Evolutionary conservation across 2,329 filamentous ascomycete species (phyloP).

Genomic region (Neurospora sp.): DNA sequence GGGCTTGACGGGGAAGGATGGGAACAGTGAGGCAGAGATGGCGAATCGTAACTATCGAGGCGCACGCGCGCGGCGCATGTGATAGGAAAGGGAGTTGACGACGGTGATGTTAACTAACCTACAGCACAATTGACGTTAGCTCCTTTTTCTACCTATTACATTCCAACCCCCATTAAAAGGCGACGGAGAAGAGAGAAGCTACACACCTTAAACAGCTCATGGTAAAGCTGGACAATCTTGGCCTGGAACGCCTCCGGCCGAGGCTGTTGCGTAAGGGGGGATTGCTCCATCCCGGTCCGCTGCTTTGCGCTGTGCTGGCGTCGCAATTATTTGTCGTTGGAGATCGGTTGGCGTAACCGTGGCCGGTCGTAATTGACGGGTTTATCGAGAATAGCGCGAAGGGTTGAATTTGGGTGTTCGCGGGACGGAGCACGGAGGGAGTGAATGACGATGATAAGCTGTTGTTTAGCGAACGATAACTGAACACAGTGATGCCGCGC

Average conservation of each 20-base stretch:
- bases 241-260: slow-evolving; percentile 85
- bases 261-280: slow-evolving; percentile 85
- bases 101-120: neutral
- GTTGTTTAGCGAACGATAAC: neutral
- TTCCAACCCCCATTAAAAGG: neutral
- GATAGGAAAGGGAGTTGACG: neutral
- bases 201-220: slow-evolving; percentile 65
- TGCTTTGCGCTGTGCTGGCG: neutral
- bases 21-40: neutral
- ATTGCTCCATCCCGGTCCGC: slow-evolving; percentile 59
- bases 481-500: too few species aligned
- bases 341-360: neutral
- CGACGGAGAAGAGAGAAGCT: neutral
- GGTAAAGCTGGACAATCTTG: slow-evolving; percentile 87
- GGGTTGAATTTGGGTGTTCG: neutral
- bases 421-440: neutral
- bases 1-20: neutral
- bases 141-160: neutral
- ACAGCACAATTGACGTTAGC: neutral
- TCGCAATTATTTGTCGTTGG: neutral
- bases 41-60: neutral
- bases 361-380: too few species aligned
- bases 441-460: neutral
- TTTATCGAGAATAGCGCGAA: too few species aligned
- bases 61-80: neutral